A percentile compares a stretch with the other conserved stretches of the same genome.
phyloP scores from a whole-genome alignment of 192 early-diverging fungal genomes.

The Endogone sp. region DNA sequence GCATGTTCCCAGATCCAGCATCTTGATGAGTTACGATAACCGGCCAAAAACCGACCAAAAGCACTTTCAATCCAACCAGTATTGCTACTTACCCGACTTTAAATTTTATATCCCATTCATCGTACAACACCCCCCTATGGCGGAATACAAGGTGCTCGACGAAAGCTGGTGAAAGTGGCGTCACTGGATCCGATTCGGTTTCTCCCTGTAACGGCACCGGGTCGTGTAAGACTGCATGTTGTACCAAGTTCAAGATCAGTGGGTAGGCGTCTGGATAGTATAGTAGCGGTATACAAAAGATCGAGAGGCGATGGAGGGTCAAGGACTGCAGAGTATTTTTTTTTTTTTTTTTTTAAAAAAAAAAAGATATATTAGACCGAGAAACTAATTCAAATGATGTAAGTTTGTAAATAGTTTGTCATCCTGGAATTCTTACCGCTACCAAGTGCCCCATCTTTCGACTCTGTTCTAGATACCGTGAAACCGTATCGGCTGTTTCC shows the following conservation, averaged over 20 bases:
- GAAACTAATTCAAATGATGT: no score
- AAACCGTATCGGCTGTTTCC: background rate
- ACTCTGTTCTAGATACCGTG: background rate
- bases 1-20: no score
- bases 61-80: background rate
- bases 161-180: background rate
- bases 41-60: no score
- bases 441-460: background rate
- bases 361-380: no score
- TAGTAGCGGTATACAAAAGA: background rate
- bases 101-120: background rate
- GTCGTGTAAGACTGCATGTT: background rate
- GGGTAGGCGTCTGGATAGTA: background rate
- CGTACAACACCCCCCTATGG: background rate
- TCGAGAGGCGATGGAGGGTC: background rate
- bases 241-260: background rate
- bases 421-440: background rate
- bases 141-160: background rate
- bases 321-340: background rate
- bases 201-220: background rate
- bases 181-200: background rate
- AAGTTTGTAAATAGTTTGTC: no score
- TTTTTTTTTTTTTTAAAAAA: no score
- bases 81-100: background rate
- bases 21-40: no score